Conservation (phyloP, 805 yeast genomes). For the Saturnispora galanensis region DNA sequence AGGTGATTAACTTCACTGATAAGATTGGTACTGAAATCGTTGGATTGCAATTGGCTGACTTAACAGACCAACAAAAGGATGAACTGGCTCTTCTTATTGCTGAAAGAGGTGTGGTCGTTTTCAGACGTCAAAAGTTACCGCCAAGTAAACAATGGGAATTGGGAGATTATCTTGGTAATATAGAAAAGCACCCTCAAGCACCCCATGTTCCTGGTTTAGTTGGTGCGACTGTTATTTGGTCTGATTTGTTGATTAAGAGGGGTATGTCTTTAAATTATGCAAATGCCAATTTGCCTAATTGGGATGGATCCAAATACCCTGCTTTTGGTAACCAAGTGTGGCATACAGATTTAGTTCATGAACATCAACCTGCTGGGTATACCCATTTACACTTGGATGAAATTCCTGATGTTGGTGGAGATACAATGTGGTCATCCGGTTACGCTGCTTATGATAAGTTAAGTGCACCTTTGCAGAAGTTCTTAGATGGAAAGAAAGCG, state of each 20-base stretch:
- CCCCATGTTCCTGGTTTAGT: conserved; percentile 28
- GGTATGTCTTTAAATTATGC: conserved; percentile 14
- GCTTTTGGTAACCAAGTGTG: conserved; percentile 25
- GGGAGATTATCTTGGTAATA: conserved; percentile 36
- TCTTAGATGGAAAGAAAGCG: conserved; percentile 45
- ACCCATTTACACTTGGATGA: conserved; percentile 45
- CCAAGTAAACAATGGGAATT: conserved; percentile 34
- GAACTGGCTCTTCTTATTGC: conserved; percentile 38
- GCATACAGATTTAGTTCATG: conserved; percentile 46
- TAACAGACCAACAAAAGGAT: conserved; percentile 34
- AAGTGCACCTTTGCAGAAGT: conserved; percentile 39
- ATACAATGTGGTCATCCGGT: conserved; percentile 45
- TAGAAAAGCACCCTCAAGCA: conserved; percentile 31
- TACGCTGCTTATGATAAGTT: conserved; percentile 48
- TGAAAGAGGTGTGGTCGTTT: conserved; percentile 40
- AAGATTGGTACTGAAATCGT: conserved; percentile 41
- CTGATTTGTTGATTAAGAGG: conserved; percentile 25
- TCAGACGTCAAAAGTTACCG: conserved; percentile 36
- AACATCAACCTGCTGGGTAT: conserved; percentile 45
- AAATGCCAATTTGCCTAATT: conserved; percentile 14
- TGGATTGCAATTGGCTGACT: conserved; percentile 36
- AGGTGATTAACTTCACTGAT: conserved; percentile 34
- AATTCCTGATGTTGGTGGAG: conserved; percentile 43
- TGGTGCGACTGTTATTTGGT: conserved; percentile 35
- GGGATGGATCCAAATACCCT: conserved; percentile 8